Evolutionary conservation across 768 basidiomycete genomes (phyloP).

Genomic region (Floccularia luteovirens): DNA sequence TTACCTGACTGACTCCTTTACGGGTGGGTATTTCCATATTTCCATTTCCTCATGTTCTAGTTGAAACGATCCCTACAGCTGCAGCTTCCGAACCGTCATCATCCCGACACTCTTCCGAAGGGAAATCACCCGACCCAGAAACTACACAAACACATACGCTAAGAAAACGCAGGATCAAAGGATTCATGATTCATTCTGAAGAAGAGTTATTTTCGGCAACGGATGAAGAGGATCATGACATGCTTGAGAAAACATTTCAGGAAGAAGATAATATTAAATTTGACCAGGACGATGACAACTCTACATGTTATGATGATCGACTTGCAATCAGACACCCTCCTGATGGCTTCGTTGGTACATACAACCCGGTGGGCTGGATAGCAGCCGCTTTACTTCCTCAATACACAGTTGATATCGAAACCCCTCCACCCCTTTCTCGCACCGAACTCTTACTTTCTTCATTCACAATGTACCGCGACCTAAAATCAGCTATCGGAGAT

Average conservation of each 20-base stretch:
- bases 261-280: slow-evolving; percentile 9
- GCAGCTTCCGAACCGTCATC: slow-evolving; percentile 9
- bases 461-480: slow-evolving; percentile 51
- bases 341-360: neutral
- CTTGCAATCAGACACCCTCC: neutral
- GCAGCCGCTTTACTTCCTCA: slow-evolving; percentile 25
- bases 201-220: slow-evolving; percentile 21
- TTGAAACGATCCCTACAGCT: neutral
- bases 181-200: slow-evolving; percentile 36
- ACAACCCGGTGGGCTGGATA: slow-evolving; percentile 16
- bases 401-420: slow-evolving; percentile 8
- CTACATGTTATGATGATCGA: neutral
- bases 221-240: slow-evolving; percentile 16
- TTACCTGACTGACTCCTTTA: neutral
- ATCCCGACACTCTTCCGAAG: slow-evolving; percentile 8
- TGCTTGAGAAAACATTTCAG: slow-evolving; percentile 6
- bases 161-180: slow-evolving; percentile 23
- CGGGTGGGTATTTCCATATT: neutral
- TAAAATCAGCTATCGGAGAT: slow-evolving; percentile 37
- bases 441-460: slow-evolving; percentile 33
- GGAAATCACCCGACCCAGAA: slow-evolving; percentile 8
- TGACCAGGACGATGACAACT: neutral
- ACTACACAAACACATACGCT: slow-evolving; percentile 11
- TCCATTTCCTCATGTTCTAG: neutral
- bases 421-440: slow-evolving; percentile 11